Conservation (phyloP, 1,139 yeast genomes). For the Protomyces arabidopsidicola region DNA sequence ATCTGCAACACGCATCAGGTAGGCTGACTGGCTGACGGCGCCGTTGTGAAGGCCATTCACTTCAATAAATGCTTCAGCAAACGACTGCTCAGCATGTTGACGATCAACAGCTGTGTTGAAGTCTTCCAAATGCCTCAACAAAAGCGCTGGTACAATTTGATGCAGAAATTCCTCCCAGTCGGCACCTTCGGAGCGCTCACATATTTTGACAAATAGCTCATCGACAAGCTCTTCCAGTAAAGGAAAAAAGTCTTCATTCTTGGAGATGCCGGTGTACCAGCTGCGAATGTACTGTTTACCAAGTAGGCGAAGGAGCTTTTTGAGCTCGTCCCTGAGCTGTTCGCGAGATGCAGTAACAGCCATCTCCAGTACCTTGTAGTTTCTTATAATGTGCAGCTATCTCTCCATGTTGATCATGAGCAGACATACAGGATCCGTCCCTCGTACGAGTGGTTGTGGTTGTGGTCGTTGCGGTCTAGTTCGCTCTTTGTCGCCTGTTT, state of each 20-base stretch:
- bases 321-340: slow-evolving; percentile 1
- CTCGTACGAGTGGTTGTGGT: no score
- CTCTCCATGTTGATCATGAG: no score
- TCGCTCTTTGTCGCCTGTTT: no score
- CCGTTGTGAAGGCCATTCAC: slow-evolving; percentile 3
- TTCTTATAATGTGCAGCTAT: no score
- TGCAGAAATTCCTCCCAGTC: slow-evolving; percentile 2
- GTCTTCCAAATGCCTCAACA: slow-evolving; percentile 16
- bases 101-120: slow-evolving; percentile 14
- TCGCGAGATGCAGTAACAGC: neutral
- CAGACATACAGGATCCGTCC: no score
- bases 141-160: neutral
- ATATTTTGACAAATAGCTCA: neutral
- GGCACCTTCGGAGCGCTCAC: slow-evolving; percentile 1
- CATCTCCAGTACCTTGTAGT: neutral
- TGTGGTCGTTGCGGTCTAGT: no score
- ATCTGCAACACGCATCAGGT: slow-evolving; percentile 17
- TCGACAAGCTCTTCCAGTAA: neutral
- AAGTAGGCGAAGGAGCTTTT: neutral
- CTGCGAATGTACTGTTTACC: slow-evolving; percentile 18
- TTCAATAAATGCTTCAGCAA: slow-evolving; percentile 7
- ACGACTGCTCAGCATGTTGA: neutral
- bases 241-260: slow-evolving; percentile 6
- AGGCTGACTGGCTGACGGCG: neutral
- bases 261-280: slow-evolving; percentile 15